phyloP scores from a whole-genome alignment of 2,329 filamentous ascomycete genomes.

The Geoglossum cookeanum region DNA sequence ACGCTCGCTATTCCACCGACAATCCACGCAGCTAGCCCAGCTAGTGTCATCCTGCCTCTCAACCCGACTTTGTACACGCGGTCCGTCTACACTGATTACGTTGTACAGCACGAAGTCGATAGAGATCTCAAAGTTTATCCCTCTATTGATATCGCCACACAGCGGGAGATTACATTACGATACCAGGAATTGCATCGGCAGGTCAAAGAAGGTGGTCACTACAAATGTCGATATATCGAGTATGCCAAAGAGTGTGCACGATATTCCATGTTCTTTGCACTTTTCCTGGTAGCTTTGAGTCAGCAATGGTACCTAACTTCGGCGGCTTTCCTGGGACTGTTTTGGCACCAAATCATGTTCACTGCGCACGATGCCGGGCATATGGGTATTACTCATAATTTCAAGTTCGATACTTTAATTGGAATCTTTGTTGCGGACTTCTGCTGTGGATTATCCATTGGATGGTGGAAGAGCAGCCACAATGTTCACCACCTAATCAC shows the following conservation, averaged over 20 bases:
- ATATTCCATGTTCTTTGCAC: slow-evolving; percentile 31
- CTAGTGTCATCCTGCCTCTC: neutral
- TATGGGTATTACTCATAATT: slow-evolving; percentile 40
- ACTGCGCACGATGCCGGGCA: slow-evolving; percentile 47
- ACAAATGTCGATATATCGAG: slow-evolving; percentile 36
- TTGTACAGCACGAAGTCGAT: slow-evolving; percentile 16
- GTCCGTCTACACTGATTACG: neutral
- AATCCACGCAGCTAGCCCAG: neutral
- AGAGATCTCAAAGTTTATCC: slow-evolving; percentile 25
- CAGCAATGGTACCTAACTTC: slow-evolving; percentile 37
- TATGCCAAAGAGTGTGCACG: slow-evolving; percentile 40
- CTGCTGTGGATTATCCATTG: slow-evolving; percentile 55
- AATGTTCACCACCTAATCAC: slow-evolving; percentile 50
- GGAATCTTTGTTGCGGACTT: slow-evolving; percentile 66
- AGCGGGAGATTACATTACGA: slow-evolving; percentile 33
- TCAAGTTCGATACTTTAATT: slow-evolving; percentile 37
- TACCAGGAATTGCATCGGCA: slow-evolving; percentile 37
- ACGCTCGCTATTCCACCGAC: neutral
- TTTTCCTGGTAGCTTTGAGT: slow-evolving; percentile 28
- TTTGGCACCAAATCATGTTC: slow-evolving; percentile 54
- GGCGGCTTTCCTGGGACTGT: slow-evolving; percentile 38
- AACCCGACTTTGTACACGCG: neutral
- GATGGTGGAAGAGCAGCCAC: slow-evolving; percentile 52
- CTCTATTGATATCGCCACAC: slow-evolving; percentile 33
- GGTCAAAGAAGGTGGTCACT: slow-evolving; percentile 35